phyloP scores from a whole-genome alignment of 495 filamentous ascomycete genomes.

The Neurospora hispaniola region DNA sequence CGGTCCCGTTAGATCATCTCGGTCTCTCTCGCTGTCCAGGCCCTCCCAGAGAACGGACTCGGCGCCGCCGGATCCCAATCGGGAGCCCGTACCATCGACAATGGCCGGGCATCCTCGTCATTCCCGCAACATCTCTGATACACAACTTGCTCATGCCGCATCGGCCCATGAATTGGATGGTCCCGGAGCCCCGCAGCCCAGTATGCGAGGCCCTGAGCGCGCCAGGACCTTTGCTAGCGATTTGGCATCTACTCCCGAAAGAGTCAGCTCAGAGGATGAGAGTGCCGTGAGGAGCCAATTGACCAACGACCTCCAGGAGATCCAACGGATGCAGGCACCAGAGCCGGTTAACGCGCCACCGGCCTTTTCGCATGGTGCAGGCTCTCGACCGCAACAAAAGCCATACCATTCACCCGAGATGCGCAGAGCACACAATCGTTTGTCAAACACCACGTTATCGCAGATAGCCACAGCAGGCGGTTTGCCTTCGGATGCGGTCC shows the following conservation, averaged over 20 bases:
- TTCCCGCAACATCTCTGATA: constrained; percentile 30
- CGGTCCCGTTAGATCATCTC: constrained; percentile 43
- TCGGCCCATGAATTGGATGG: constrained; percentile 8
- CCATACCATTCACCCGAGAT: constrained; percentile 66
- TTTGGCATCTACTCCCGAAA: constrained; percentile 39
- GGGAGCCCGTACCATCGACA: constrained; percentile 36
- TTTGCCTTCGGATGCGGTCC: constrained; percentile 17
- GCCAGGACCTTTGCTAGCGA: constrained; percentile 26
- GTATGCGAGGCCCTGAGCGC: constrained; percentile 19
- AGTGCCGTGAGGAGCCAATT: constrained; percentile 19
- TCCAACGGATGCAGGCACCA: constrained; percentile 49
- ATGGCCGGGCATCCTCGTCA: constrained; percentile 28
- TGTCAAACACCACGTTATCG: constrained; percentile 69
- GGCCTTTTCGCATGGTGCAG: constrained; percentile 48
- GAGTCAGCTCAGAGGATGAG: constrained; percentile 50
- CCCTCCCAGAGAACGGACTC: constrained; percentile 34
- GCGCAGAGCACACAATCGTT: constrained; percentile 63
- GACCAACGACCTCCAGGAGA: constrained; percentile 38
- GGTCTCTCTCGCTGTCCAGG: constrained; percentile 37
- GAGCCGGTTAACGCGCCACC: constrained; percentile 68
- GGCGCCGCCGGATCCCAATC: constrained; percentile 28
- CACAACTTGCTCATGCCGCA: constrained; percentile 11
- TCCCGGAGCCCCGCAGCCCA: constrained; percentile 10
- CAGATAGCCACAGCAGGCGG: constrained; percentile 61
- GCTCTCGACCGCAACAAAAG: constrained; percentile 46